Evolutionary conservation across 2,329 filamentous ascomycete genomes (phyloP).

Genomic region (Colletotrichum tofieldiae): DNA sequence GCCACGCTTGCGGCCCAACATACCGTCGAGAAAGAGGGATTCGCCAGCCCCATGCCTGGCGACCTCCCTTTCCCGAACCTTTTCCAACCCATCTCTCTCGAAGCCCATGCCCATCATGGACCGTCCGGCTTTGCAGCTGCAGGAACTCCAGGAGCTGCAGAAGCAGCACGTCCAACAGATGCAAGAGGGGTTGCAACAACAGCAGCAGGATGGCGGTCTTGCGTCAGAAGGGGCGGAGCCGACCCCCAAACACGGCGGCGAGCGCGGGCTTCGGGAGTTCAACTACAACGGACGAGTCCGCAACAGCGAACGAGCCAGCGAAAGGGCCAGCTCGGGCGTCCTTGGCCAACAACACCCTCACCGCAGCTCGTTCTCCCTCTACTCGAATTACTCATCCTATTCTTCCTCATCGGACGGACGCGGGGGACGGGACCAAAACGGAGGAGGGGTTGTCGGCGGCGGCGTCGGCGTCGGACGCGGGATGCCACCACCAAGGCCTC

Average conservation of each 20-base stretch:
- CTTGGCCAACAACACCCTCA: slow-evolving; percentile 26
- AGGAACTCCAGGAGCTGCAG: slow-evolving; percentile 32
- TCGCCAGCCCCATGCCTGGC: background rate
- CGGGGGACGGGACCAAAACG: background rate
- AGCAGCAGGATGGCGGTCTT: slow-evolving; percentile 1
- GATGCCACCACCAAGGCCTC: background rate
- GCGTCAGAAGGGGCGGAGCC: background rate
- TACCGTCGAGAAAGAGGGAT: slow-evolving; percentile 5
- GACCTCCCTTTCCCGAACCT: background rate
- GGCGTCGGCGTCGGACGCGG: background rate
- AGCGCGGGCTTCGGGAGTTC: slow-evolving; percentile 37
- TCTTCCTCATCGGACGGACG: slow-evolving; percentile 16
- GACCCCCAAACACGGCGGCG: slow-evolving; percentile 18
- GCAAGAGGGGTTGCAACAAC: background rate
- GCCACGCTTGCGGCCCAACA: slow-evolving; percentile 14
- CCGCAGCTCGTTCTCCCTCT: slow-evolving; percentile 24
- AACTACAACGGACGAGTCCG: slow-evolving; percentile 42
- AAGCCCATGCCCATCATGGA: slow-evolving; percentile 4
- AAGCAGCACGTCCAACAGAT: slow-evolving; percentile 19
- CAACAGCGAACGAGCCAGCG: slow-evolving; percentile 29
- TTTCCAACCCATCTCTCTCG: background rate
- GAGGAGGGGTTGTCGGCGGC: background rate
- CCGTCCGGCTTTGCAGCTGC: slow-evolving; percentile 29
- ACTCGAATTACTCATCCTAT: slow-evolving; percentile 35
- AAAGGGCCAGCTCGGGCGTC: slow-evolving; percentile 25